Base-by-base conservation (phyloP, 768 basidiomycete genomes). In the Phylloporus sp. region DNA sequence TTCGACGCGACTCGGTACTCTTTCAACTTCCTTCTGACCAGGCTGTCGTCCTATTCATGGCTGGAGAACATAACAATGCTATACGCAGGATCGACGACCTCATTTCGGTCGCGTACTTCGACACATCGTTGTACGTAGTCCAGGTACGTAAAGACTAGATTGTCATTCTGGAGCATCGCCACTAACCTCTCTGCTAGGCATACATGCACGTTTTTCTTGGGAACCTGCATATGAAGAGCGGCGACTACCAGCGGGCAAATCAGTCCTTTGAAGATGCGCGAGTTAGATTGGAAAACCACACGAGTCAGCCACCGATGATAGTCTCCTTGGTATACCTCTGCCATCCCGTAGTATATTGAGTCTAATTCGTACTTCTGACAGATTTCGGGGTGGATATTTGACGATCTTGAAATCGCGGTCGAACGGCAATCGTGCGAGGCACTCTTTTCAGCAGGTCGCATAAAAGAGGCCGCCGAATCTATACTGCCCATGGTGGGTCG, bases 341-440 rank as follows among this genome's bases (percentile, higher is more conserved):
- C 4, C n/a, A 16, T 12, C 7, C 13, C 10, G 22, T 8, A 23
- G 22, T 24, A 13, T 5, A 23, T 11, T 13, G 18, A 31, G 7
- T 22, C 10, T 22, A 10, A 29, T 20, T 4, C 11, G 5, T 4
- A 26, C n/a, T n/a, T n/a, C 6, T n/a, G 13, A 20, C 26, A 57
- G 56, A 52, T 58, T 42, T 42, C 20, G 1, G 56, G 56, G 1
- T 55, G 54, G 56, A 36, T 40, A 1, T 58, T 55, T 28, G 44
- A 58, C 4, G 8, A 27, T 24, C 28, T 55, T 8, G 16, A 3
- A 0, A 12, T 39, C 31, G 12, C 2, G 7, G 35, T 54, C 20
- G 39, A 27, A 38, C 44, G 34, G 8, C 29, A 20, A 1, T 34
- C 42, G 23, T 53, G 55, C 15, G 55, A 58, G 15, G 52, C 49